phyloP scores from a whole-genome alignment of 2,329 filamentous ascomycete genomes.

The Colletotrichum tabaci region DNA sequence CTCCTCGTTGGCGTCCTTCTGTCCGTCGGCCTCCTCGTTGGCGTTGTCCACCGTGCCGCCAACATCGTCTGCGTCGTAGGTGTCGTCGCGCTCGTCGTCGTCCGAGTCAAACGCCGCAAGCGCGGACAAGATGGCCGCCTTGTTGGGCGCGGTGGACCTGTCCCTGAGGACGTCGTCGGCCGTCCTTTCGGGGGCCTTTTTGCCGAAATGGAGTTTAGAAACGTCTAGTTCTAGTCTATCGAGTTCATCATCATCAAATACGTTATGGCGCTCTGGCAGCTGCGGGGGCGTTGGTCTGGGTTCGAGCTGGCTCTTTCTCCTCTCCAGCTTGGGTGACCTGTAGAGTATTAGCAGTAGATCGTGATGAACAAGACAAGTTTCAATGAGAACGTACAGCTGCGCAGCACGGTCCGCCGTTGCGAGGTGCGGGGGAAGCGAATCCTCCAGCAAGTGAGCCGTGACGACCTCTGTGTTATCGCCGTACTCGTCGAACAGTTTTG shows the following conservation, averaged over 20 bases:
- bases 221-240: slow-evolving; percentile 78
- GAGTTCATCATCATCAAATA: slow-evolving; percentile 86
- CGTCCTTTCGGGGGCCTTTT: slow-evolving; percentile 72
- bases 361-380: neutral
- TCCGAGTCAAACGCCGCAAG: slow-evolving; percentile 92
- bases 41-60: slow-evolving; percentile 86
- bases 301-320: slow-evolving; percentile 56
- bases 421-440: slow-evolving; percentile 79
- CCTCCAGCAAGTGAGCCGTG: slow-evolving; percentile 85
- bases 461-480: slow-evolving; percentile 83
- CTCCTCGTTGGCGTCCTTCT: slow-evolving; percentile 74
- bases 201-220: slow-evolving; percentile 84
- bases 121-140: slow-evolving; percentile 89
- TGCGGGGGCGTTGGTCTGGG: slow-evolving; percentile 72
- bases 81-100: slow-evolving; percentile 97
- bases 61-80: slow-evolving; percentile 93
- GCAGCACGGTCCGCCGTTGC: slow-evolving; percentile 75
- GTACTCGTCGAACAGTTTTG: slow-evolving; percentile 85
- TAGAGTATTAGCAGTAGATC: slow-evolving; percentile 45
- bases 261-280: slow-evolving; percentile 75
- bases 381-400: slow-evolving; percentile 65
- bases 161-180: slow-evolving; percentile 82
- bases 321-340: slow-evolving; percentile 43
- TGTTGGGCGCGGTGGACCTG: slow-evolving; percentile 76
- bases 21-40: slow-evolving; percentile 67